These are phyloP conservation scores for Chalciporus chontae DNA, from an alignment of 768 basidiomycete genomes.

Conservation along the genomic window DNA sequence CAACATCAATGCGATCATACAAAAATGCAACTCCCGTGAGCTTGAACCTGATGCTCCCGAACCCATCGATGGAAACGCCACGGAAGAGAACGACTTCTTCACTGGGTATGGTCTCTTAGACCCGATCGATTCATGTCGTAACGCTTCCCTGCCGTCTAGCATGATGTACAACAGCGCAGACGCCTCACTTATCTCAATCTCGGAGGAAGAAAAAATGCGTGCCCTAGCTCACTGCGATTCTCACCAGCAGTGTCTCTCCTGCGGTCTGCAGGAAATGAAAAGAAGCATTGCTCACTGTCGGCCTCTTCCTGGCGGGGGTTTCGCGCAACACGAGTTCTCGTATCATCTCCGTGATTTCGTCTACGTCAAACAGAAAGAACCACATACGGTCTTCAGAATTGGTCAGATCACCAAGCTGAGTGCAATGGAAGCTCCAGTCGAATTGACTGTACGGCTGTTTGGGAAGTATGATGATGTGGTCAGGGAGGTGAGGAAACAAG, in stretches of 20 bases:
- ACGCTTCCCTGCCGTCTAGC: constrained; percentile 29
- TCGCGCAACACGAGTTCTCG: constrained; percentile 37
- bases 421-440: constrained; percentile 18
- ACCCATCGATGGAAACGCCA: constrained; percentile 39
- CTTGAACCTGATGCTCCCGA: constrained; percentile 43
- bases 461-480: constrained; percentile 44
- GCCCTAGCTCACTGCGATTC: constrained; percentile 29
- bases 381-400: constrained; percentile 39
- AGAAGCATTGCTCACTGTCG: constrained; percentile 24
- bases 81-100: constrained; percentile 48
- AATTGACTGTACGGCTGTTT: constrained; percentile 40
- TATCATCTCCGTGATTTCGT: constrained; percentile 65
- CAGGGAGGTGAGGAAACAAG: constrained; percentile 14
- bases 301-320: constrained; percentile 31
- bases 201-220: constrained; percentile 30
- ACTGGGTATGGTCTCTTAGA: constrained; percentile 42
- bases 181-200: constrained; percentile 45
- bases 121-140: background rate
- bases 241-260: constrained; percentile 47
- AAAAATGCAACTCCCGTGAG: constrained; percentile 51
- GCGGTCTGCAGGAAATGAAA: constrained; percentile 35
- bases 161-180: constrained; percentile 48
- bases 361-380: constrained; percentile 42
- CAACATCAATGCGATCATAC: constrained; percentile 51
- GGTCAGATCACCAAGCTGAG: constrained; percentile 51